These are phyloP conservation scores for Mycena leptocephala DNA, from an alignment of 768 basidiomycete species.

Conservation along the genomic window DNA sequence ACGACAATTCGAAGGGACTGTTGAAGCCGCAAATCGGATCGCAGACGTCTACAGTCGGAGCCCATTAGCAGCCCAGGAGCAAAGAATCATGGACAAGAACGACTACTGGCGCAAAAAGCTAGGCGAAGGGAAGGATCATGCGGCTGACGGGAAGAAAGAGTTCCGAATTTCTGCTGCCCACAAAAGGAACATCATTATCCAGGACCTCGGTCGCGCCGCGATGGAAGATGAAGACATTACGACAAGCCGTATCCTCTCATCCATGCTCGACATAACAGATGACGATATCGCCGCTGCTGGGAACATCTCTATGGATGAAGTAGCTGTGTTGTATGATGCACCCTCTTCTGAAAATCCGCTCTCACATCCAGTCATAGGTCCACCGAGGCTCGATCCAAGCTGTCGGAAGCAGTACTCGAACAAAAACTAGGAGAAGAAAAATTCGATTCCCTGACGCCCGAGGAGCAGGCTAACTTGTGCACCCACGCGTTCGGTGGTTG, in stretches of 20 bases:
- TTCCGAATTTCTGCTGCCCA: conserved; percentile 1
- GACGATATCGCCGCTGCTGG: too few species aligned
- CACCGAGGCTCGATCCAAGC: not conserved
- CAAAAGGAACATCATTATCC: too few species aligned
- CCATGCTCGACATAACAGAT: too few species aligned
- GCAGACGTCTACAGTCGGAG: not conserved
- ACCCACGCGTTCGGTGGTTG: too few species aligned
- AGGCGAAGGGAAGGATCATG: not conserved
- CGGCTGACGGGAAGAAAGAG: conserved; percentile 12
- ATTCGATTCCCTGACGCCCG: too few species aligned
- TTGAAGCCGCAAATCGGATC: not conserved
- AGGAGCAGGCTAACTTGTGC: too few species aligned
- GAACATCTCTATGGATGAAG: too few species aligned
- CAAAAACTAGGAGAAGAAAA: too few species aligned
- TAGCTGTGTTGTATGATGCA: not conserved
- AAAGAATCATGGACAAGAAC: not conserved
- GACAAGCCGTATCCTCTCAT: not conserved
- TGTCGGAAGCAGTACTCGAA: too few species aligned
- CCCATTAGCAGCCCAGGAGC: not conserved
- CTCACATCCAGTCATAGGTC: not conserved
- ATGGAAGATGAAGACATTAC: not conserved
- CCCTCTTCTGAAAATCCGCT: not conserved
- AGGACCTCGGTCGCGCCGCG: conserved; percentile 5
- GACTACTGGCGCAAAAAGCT: not conserved
- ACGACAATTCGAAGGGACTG: not conserved